Percentiles rank a stretch among this genome's conserved stretches.
phyloP scores from a whole-genome alignment of 495 filamentous ascomycete genomes.

The Staphylotrichum tortipilum region DNA sequence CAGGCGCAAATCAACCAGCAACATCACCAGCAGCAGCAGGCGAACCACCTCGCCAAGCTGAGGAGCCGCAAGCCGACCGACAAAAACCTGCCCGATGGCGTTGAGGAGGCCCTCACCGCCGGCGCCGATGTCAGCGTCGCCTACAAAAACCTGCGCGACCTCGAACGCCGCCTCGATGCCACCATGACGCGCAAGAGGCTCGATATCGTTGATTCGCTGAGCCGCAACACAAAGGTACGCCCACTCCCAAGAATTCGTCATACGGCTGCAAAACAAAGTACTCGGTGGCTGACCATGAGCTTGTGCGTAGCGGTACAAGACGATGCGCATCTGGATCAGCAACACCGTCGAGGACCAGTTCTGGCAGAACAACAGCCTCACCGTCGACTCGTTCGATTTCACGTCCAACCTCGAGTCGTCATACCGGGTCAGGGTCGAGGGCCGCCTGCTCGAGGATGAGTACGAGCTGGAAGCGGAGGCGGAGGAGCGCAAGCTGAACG shows the following conservation, averaged over 20 bases:
- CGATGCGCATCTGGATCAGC: conserved; percentile 86
- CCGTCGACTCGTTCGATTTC: conserved; percentile 67
- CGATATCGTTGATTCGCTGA: conserved; percentile 79
- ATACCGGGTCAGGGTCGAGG: conserved; percentile 90
- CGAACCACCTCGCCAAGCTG: conserved; percentile 60
- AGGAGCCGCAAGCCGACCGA: conserved; percentile 84
- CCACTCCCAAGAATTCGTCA: too few relatives aligned
- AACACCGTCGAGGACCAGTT: conserved; percentile 93
- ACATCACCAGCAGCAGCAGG: conserved; percentile 44
- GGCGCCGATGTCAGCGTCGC: conserved; percentile 74
- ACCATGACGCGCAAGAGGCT: conserved; percentile 91
- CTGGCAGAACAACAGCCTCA: conserved; percentile 68
- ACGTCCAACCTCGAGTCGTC: conserved; percentile 57
- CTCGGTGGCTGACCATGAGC: conserved; percentile 4
- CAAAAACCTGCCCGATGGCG: conserved; percentile 82
- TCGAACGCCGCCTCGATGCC: conserved; percentile 84
- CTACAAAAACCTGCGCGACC: conserved; percentile 73
- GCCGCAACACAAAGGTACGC: conserved; percentile 61
- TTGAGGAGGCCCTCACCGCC: conserved; percentile 57
- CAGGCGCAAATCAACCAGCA: conserved; percentile 47
- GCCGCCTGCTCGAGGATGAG: conserved; percentile 72
- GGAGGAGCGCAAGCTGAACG: conserved; percentile 42
- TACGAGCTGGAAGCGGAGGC: conserved; percentile 50
- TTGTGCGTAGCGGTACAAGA: conserved; percentile 55
- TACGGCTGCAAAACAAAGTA: too few relatives aligned